Evolutionary conservation across 495 filamentous ascomycete genomes (phyloP).

Genomic region (Staphylotrichum longicolle): DNA sequence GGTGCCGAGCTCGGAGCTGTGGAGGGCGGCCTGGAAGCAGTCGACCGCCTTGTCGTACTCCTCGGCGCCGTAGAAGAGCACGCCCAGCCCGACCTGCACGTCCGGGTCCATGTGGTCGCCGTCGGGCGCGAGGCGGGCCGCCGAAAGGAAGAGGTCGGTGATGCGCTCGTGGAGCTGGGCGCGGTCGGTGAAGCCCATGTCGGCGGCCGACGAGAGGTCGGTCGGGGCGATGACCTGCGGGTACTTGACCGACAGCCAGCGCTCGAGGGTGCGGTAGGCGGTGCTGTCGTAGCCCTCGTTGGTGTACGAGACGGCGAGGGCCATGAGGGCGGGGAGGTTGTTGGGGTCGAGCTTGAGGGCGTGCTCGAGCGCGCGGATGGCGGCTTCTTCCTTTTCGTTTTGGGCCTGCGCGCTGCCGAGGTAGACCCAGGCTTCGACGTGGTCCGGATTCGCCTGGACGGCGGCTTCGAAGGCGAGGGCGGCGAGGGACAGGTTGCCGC

Average conservation of each 20-base stretch:
- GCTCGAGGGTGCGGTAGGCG: constrained; percentile 93
- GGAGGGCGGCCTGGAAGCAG: constrained; percentile 90
- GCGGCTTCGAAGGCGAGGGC: constrained; percentile 97
- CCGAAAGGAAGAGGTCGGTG: constrained; percentile 83
- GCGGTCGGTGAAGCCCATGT: constrained; percentile 90
- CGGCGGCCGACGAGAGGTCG: constrained; percentile 64
- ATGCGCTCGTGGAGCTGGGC: constrained; percentile 86
- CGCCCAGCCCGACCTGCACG: constrained; percentile 94
- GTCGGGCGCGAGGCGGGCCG: constrained; percentile 84
- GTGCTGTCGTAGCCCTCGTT: constrained; percentile 98
- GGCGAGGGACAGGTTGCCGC: constrained; percentile 89
- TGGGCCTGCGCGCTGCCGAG: constrained; percentile 91
- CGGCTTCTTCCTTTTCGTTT: constrained; percentile 96
- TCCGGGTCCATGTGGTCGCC: constrained; percentile 92
- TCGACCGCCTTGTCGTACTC: constrained; percentile 98
- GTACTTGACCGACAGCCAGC: constrained; percentile 93
- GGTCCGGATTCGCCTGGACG: constrained; percentile 80
- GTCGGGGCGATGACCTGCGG: constrained; percentile 68
- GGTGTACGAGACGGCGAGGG: constrained; percentile 94
- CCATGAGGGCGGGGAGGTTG: constrained; percentile 89
- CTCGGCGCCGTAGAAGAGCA: constrained; percentile 96
- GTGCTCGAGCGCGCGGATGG: constrained; percentile 95
- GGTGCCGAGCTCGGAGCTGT: constrained; percentile 72
- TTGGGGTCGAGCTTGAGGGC: constrained; percentile 81
- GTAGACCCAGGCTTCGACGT: constrained; percentile 89